A percentile compares a stretch with the other conserved stretches of the same genome.
Evolutionary conservation across 768 basidiomycete species (phyloP).

Genomic region (Calvatia gigantea): DNA sequence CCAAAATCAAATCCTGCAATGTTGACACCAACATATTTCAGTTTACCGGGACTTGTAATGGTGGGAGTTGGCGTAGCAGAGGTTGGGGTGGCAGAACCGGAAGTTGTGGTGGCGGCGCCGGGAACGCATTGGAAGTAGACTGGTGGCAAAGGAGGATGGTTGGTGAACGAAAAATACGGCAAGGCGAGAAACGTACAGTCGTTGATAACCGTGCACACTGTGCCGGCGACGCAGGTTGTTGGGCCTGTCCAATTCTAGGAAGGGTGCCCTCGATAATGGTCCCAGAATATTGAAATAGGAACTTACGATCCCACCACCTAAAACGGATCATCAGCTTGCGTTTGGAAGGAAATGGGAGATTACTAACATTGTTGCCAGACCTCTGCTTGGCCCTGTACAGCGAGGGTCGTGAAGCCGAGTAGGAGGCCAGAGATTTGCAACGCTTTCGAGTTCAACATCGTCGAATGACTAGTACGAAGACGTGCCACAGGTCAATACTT

Average conservation of each 20-base stretch:
- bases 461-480: no score
- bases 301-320: conserved; percentile 1
- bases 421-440: neutral
- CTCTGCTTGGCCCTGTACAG: neutral
- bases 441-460: neutral
- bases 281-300: neutral
- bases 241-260: conserved; percentile 29
- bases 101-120: conserved; percentile 17
- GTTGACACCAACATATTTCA: conserved; percentile 44
- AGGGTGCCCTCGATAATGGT: neutral
- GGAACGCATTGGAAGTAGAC: conserved; percentile 34
- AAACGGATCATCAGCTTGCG: neutral
- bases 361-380: neutral
- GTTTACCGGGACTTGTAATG: conserved; percentile 23
- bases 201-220: conserved; percentile 26
- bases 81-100: conserved; percentile 13
- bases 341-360: neutral
- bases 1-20: conserved; percentile 58
- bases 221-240: conserved; percentile 30
- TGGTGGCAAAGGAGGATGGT: conserved; percentile 3
- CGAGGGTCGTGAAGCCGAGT: neutral
- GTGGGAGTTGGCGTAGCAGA: neutral
- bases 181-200: conserved; percentile 21
- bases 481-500: no score
- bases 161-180: no score